A percentile compares a stretch with the other conserved stretches of the same genome.
Conservation (phyloP, 2,329 filamentous ascomycete genomes). For the Tolypocladium ophioglossoides region DNA sequence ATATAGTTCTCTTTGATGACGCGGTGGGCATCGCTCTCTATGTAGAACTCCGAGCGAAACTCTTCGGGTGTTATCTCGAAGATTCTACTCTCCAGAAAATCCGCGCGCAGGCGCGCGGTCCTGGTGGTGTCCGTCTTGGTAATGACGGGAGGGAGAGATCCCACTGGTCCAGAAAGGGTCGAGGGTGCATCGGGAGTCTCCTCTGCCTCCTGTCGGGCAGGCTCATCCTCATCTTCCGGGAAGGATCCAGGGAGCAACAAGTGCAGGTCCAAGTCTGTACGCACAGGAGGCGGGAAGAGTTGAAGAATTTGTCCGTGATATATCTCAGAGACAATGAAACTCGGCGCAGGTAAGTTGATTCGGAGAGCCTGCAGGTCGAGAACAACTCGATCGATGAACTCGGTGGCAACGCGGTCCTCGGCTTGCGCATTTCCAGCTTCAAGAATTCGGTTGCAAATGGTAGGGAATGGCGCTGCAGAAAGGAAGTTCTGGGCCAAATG, state of each 20-base stretch:
- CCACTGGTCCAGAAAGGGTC: not conserved
- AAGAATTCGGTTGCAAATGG: constrained; percentile 15
- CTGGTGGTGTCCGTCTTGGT: constrained; percentile 3
- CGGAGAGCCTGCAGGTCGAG: constrained; percentile 19
- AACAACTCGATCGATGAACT: constrained; percentile 15
- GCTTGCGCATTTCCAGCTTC: constrained; percentile 1
- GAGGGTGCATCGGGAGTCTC: not conserved
- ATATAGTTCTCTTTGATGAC: constrained; percentile 10
- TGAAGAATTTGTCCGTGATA: constrained; percentile 13
- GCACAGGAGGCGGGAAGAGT: constrained; percentile 9
- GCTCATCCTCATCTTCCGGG: constrained; percentile 9
- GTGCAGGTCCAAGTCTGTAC: constrained; percentile 8
- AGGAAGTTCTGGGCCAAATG: constrained; percentile 13
- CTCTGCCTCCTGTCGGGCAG: not conserved
- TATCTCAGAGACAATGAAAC: constrained; percentile 14
- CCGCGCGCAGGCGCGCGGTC: constrained; percentile 4
- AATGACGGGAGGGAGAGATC: constrained; percentile 1
- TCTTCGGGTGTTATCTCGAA: constrained; percentile 8
- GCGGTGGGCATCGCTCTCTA: constrained; percentile 10
- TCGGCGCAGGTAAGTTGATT: constrained; percentile 15
- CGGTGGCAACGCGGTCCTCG: constrained; percentile 7
- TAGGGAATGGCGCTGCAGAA: constrained; percentile 13
- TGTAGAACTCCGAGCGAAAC: constrained; percentile 10
- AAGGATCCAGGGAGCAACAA: constrained; percentile 16
- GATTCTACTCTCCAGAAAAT: constrained; percentile 5